phyloP scores from a whole-genome alignment of 2,329 filamentous ascomycete genomes.

The Aspergillus felis region DNA sequence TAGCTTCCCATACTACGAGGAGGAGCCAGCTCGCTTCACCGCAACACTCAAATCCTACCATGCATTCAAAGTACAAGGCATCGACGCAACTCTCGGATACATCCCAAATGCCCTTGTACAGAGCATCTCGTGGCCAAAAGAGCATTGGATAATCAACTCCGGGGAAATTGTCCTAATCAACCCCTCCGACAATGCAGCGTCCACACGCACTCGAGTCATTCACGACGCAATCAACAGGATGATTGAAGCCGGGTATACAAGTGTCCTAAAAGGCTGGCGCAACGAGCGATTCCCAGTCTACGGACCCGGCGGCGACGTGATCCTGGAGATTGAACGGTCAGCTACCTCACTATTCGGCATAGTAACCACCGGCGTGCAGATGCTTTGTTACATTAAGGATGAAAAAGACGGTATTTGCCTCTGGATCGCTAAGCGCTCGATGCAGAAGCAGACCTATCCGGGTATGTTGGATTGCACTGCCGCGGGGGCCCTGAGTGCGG shows the following conservation, averaged over 20 bases:
- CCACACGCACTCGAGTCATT: neutral
- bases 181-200: neutral
- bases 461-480: conserved; percentile 27
- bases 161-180: neutral
- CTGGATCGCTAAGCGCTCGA: conserved; percentile 25
- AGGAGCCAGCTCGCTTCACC: neutral
- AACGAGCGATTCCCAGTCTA: conserved; percentile 43
- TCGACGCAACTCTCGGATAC: neutral
- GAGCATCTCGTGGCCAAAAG: neutral
- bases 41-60: neutral
- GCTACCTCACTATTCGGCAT: conserved; percentile 42
- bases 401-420: conserved; percentile 8
- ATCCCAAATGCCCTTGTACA: neutral
- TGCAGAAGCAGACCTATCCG: conserved; percentile 26
- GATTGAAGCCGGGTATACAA: neutral
- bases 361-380: conserved; percentile 42
- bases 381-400: conserved; percentile 33
- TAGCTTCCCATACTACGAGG: conserved; percentile 1
- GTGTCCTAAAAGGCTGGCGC: conserved; percentile 26
- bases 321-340: conserved; percentile 42
- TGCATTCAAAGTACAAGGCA: neutral
- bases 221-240: neutral
- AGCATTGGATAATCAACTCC: neutral
- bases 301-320: conserved; percentile 32
- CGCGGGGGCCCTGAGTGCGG: conserved; percentile 16